Evolutionary conservation across 495 filamentous ascomycete species (phyloP), one percentile per base, ranked within the genome.

Genomic region (Bacidia rubella): DNA sequence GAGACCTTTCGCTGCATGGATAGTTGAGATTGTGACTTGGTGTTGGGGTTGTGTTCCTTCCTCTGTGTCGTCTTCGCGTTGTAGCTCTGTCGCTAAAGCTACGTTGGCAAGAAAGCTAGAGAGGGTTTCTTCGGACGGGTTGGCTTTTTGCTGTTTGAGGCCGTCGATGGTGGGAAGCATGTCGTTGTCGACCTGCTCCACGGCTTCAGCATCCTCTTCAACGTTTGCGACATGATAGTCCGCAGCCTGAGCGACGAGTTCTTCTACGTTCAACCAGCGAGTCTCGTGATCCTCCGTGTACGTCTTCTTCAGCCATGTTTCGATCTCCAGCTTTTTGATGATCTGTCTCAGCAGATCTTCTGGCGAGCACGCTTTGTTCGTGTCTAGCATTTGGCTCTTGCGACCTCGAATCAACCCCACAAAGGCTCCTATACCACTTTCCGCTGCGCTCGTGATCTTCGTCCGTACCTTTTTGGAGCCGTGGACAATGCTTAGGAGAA

Each of bases 1-100:
- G 0, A 99, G 71, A 2, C 93, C 90, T 63, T 99, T 99, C 0
- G 93, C 89, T 0, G 90, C 87, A 62, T 99, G 93, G 22, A 99
- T 96, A 0, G 93, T 99, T 11, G 87, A 95, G 15, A 99, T 86
- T 1, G 89, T 96, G 12, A 97, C 80, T 60, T 85, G 79, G 11
- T 80, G 75, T 20, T 75, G 70, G 0, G 40, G 12, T 39, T 26
- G 17, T n/a, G 22, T 23, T 3, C 42, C 54, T 44, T 60, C 49
- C 22, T 53, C 63, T n/a, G 69, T 62, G n/a, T 78, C 70, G 19
- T 77, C 77, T 10, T 80, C 75, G 17, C 73, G 72, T 47, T 77
- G 77, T 0, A 83, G 74, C 59, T 95, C 90, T 0, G 85, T 81
- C 1, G 88, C 84, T 22, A 99, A 68, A 0, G 90, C 81, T 3